Percentiles rank a stretch among this genome's conserved stretches.
phyloP scores from a whole-genome alignment of 1,284 basidiomycete species.

The Sphagnurus paluster region DNA sequence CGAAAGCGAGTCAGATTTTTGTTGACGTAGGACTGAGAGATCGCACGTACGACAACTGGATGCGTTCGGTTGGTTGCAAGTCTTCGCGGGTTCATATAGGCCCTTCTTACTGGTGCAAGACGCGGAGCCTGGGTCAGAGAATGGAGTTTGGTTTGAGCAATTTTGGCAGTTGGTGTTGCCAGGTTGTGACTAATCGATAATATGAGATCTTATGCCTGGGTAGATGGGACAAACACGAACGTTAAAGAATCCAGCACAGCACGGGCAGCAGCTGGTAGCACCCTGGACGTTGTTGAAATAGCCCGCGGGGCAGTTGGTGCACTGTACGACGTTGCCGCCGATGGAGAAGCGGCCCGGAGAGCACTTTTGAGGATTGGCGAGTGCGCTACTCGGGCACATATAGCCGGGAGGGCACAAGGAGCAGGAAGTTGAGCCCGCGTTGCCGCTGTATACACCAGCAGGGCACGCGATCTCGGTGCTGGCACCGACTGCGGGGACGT shows the following conservation, averaged over 20 bases:
- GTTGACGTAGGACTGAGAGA: no score
- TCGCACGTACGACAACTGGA: not conserved
- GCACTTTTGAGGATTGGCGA: not conserved
- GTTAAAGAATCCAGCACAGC: not conserved
- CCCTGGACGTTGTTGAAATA: not conserved
- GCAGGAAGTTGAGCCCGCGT: not conserved
- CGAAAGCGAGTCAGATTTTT: no score
- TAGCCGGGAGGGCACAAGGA: not conserved
- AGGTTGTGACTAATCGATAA: not conserved
- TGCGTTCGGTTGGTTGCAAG: not conserved
- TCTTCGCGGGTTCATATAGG: not conserved
- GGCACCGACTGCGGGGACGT: not conserved
- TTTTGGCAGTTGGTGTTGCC: not conserved
- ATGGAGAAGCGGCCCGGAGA: not conserved
- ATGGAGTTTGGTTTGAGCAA: not conserved
- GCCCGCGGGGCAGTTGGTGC: not conserved
- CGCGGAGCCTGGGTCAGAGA: not conserved
- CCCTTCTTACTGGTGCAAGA: not conserved
- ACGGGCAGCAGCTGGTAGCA: not conserved
- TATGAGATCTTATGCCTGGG: no score
- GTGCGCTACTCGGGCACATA: not conserved
- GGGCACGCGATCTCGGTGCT: not conserved
- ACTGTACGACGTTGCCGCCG: not conserved
- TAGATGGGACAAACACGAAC: not conserved
- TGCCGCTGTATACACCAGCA: not conserved